A percentile compares a stretch with the other conserved stretches of the same genome.
phyloP scores from a whole-genome alignment of 176 grass and related monocot species.

The Eleusine coracana region DNA sequence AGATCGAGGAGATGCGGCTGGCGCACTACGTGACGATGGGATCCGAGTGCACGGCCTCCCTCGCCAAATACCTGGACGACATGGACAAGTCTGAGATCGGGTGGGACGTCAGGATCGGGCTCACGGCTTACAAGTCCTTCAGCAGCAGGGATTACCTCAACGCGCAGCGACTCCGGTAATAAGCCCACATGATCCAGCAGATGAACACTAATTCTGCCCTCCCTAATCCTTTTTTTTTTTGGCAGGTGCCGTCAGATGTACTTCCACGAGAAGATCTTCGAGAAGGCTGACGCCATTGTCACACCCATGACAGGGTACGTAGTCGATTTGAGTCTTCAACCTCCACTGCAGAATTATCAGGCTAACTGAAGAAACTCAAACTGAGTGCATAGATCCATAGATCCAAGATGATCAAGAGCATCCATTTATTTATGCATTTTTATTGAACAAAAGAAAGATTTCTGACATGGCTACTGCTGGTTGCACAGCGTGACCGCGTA shows the following conservation, averaged over 20 bases:
- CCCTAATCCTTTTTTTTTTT: background rate
- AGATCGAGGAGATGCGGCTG: slow-evolving; percentile 89
- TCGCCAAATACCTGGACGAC: slow-evolving; percentile 61
- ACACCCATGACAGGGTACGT: slow-evolving; percentile 76
- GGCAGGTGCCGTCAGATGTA: slow-evolving; percentile 76
- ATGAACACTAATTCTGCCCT: background rate
- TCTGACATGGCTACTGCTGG: background rate
- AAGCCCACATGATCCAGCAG: background rate
- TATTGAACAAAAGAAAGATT: too few relatives aligned
- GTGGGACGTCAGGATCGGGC: slow-evolving; percentile 78
- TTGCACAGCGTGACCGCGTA: slow-evolving; percentile 63
- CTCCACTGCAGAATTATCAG: too few relatives aligned
- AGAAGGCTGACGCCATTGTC: slow-evolving; percentile 72
- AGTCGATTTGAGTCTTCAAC: too few relatives aligned
- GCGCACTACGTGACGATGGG: slow-evolving; percentile 93
- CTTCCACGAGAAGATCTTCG: slow-evolving; percentile 82
- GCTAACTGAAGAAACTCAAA: too few relatives aligned
- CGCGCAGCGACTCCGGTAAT: slow-evolving; percentile 72
- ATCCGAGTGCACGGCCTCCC: slow-evolving; percentile 79
- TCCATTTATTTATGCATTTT: too few relatives aligned
- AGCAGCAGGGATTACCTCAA: slow-evolving; percentile 83
- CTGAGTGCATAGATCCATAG: too few relatives aligned
- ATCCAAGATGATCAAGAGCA: too few relatives aligned
- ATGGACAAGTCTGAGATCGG: slow-evolving; percentile 62
- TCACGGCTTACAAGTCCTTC: slow-evolving; percentile 75